Evolutionary conservation across 257 asterid species (phyloP).

Genomic region (Gentiana dahurica): DNA sequence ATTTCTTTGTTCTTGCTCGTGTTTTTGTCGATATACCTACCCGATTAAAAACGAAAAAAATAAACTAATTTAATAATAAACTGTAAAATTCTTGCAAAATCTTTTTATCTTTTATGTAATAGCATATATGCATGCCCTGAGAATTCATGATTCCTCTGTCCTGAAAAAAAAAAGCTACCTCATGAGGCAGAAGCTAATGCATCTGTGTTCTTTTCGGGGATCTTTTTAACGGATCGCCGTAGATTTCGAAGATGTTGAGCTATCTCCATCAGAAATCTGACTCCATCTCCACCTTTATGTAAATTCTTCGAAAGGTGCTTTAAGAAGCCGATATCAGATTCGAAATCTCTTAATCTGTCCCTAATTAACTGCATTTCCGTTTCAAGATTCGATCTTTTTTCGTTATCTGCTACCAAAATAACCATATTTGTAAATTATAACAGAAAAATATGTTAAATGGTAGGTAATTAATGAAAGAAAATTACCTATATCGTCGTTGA

Average conservation of each 20-base stretch:
- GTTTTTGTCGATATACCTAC: too few relatives aligned
- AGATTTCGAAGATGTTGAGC: slow-evolving; percentile 63
- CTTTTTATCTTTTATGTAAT: too few relatives aligned
- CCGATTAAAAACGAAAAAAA: too few relatives aligned
- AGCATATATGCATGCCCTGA: too few relatives aligned
- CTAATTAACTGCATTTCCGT: slow-evolving; percentile 50
- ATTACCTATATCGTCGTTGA: slow-evolving; percentile 31
- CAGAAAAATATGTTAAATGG: background rate
- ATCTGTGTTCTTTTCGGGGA: background rate
- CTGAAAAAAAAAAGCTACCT: background rate
- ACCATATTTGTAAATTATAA: background rate
- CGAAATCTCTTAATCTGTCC: slow-evolving; percentile 66
- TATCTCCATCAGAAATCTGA: slow-evolving; percentile 64
- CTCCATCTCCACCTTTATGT: slow-evolving; percentile 64
- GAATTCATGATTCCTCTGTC: too few relatives aligned
- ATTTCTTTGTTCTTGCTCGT: too few relatives aligned
- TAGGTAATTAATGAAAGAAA: background rate
- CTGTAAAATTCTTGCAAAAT: too few relatives aligned
- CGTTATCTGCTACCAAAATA: slow-evolving; percentile 18
- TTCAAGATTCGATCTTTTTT: slow-evolving; percentile 27
- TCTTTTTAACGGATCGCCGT: slow-evolving; percentile 22
- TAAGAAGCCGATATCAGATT: slow-evolving; percentile 78
- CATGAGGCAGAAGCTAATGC: slow-evolving; percentile 5
- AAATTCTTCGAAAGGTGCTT: slow-evolving; percentile 74
- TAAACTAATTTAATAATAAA: too few relatives aligned